Evolutionary conservation across 306 rosid species (phyloP).

Genomic region (barrel medic (Medicago truncatula)): MtrunA17r5.0-ANR NC_053044.1:49182501-49183000

Average conservation of each 20-base stretch:
- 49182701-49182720: conserved; percentile 78
- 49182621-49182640: conserved; percentile 71
- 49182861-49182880: conserved; percentile 65
- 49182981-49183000: conserved; percentile 63
- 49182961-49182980: conserved; percentile 83
- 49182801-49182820: conserved; percentile 68
- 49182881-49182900: conserved; percentile 68
- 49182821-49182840: conserved; percentile 73
- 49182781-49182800: conserved; percentile 67
- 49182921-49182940: conserved; percentile 67
- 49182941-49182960: conserved; percentile 61
- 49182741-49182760: conserved; percentile 68
- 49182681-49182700: conserved; percentile 61
- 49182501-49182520: conserved; percentile 56
- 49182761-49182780: conserved; percentile 62
- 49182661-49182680: conserved; percentile 72
- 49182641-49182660: conserved; percentile 70
- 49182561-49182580: conserved; percentile 38
- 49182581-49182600: conserved; percentile 50
- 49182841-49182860: conserved; percentile 55
- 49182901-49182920: conserved; percentile 71
- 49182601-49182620: conserved; percentile 54
- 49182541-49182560: background rate
- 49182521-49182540: conserved; percentile 51
- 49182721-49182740: conserved; percentile 53